phyloP scores from a whole-genome alignment of 805 yeast genomes.

The Lipomyces oligophaga region DNA sequence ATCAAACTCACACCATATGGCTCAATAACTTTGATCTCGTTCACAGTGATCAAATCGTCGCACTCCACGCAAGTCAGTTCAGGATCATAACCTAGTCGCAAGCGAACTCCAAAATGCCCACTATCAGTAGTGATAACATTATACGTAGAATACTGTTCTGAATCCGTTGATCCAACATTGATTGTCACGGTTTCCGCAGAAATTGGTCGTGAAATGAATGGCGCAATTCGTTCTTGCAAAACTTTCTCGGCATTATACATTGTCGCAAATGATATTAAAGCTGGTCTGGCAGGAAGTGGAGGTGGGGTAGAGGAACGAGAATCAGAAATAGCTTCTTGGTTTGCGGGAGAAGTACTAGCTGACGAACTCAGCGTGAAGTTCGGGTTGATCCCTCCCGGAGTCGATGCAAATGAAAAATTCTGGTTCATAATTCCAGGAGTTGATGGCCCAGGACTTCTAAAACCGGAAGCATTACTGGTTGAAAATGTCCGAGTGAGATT shows the following conservation, averaged over 20 bases:
- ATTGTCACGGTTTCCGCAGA: conserved; percentile 54
- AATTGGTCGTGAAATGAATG: conserved; percentile 65
- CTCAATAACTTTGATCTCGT: conserved; percentile 44
- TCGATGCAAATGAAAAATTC: not conserved
- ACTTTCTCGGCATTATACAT: conserved; percentile 42
- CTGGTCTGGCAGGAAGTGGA: conserved; percentile 26
- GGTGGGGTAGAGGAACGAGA: conserved; percentile 9
- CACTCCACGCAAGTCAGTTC: conserved; percentile 42
- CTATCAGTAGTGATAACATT: conserved; percentile 53
- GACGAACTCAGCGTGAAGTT: not conserved
- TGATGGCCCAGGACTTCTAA: not conserved
- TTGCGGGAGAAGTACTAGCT: not conserved
- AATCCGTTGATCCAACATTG: conserved; percentile 51
- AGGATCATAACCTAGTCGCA: conserved; percentile 60
- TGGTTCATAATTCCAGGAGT: conserved; percentile 1
- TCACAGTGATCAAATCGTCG: conserved; percentile 46
- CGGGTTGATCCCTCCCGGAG: conserved; percentile 3
- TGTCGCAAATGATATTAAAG: conserved; percentile 23
- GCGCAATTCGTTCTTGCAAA: conserved; percentile 61
- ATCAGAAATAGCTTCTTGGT: not conserved
- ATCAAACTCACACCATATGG: conserved; percentile 64
- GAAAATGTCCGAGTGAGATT: conserved; percentile 20
- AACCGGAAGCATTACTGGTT: not conserved
- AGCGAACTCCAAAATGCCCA: conserved; percentile 60
- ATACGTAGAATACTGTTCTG: conserved; percentile 36